phyloP scores from a whole-genome alignment of 192 early-diverging fungal species.

The Linnemannia hyalina region DNA sequence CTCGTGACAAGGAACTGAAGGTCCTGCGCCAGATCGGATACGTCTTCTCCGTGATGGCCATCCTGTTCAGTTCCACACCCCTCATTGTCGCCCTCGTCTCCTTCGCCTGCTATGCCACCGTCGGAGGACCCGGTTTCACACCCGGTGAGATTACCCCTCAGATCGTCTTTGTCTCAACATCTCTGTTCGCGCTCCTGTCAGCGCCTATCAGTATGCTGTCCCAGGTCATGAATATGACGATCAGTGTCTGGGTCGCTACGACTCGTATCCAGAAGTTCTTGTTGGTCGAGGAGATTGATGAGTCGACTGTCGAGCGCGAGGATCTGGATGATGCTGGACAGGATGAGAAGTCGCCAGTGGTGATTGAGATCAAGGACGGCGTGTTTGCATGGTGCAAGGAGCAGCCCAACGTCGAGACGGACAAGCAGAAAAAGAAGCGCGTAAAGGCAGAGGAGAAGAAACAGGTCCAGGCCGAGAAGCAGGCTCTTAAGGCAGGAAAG shows the following conservation, averaged over 20 bases:
- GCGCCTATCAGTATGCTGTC: constrained; percentile 11
- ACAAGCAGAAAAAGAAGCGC: neutral
- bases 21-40: constrained; percentile 3
- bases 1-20: neutral
- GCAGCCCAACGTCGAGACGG: neutral
- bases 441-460: constrained; percentile 1
- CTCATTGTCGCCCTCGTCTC: constrained; percentile 16
- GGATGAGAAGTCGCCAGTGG: neutral
- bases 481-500: constrained; percentile 8
- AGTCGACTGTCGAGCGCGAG: constrained; percentile 11
- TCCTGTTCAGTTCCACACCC: constrained; percentile 1
- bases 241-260: constrained; percentile 12
- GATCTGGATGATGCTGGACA: neutral
- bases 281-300: constrained; percentile 9
- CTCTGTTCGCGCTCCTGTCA: neutral
- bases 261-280: constrained; percentile 17
- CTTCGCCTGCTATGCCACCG: constrained; percentile 6
- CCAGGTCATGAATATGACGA: neutral
- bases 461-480: neutral
- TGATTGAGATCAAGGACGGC: constrained; percentile 15
- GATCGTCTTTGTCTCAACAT: constrained; percentile 13
- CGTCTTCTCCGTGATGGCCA: constrained; percentile 10
- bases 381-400: constrained; percentile 21
- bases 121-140: constrained; percentile 4
- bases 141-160: constrained; percentile 9